phyloP scores from a whole-genome alignment of 2,329 filamentous ascomycete genomes.

The Epichloe gansuensis region DNA sequence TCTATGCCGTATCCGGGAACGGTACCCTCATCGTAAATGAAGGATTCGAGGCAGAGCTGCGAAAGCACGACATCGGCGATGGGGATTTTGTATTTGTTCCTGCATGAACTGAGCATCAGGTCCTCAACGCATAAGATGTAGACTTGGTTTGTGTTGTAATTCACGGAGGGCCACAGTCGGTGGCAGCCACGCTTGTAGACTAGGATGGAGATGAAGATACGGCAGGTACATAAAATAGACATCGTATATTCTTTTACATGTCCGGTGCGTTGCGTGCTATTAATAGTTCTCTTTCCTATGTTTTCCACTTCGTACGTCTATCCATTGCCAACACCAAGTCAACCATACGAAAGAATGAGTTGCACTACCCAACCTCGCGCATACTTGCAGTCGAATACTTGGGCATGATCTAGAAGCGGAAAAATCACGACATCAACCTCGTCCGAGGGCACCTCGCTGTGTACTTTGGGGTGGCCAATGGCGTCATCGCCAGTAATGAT shows the following conservation, averaged over 20 bases:
- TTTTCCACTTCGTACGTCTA: neutral
- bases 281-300: neutral
- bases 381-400: constrained; percentile 37
- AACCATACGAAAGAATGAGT: constrained; percentile 17
- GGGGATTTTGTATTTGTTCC: constrained; percentile 62
- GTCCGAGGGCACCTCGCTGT: constrained; percentile 1
- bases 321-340: neutral
- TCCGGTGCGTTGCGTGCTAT: neutral
- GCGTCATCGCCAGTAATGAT: constrained; percentile 7
- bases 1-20: constrained; percentile 50
- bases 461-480: constrained; percentile 10
- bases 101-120: constrained; percentile 57
- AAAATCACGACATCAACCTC: constrained; percentile 47
- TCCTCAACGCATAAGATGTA: constrained; percentile 48
- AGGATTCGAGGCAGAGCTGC: constrained; percentile 35
- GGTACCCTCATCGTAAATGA: constrained; percentile 47
- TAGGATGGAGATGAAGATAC: constrained; percentile 41
- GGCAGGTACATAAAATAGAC: constrained; percentile 3
- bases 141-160: constrained; percentile 55
- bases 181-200: constrained; percentile 47
- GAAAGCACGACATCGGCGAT: constrained; percentile 41
- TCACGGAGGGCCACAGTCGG: constrained; percentile 45
- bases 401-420: constrained; percentile 48
- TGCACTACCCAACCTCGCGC: constrained; percentile 18
- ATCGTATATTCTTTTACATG: neutral